phyloP scores from a whole-genome alignment of 148 eudicot genomes.

The Hydrangea macrophylla region DNA sequence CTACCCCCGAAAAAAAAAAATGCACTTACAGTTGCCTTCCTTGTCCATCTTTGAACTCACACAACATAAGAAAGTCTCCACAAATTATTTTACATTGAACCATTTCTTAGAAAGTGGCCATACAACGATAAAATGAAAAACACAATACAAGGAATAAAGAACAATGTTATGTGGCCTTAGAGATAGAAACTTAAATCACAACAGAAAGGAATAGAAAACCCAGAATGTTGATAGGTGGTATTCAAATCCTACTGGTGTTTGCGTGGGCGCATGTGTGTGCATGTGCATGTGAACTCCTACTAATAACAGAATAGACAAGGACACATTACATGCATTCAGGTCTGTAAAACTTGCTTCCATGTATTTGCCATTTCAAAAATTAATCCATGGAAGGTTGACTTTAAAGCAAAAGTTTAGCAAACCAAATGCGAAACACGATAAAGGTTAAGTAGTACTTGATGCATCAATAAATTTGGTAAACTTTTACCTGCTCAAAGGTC shows the following conservation, averaged over 20 bases:
- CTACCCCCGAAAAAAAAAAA: too few species aligned
- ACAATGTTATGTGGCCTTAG: too few species aligned
- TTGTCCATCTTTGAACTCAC: slow-evolving; percentile 19
- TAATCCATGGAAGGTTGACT: neutral
- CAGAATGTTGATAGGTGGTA: neutral
- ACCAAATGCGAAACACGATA: neutral
- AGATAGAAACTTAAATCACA: too few species aligned
- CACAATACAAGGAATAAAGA: too few species aligned
- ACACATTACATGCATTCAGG: too few species aligned
- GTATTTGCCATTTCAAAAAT: neutral
- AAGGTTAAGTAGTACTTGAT: neutral
- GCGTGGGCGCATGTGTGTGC: too few species aligned
- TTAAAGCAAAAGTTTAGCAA: neutral
- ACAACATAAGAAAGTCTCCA: neutral
- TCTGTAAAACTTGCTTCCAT: neutral
- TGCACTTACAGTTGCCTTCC: neutral
- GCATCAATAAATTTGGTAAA: slow-evolving; percentile 2
- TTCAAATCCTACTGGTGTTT: neutral
- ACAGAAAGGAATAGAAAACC: slow-evolving; percentile 7
- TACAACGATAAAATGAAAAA: neutral
- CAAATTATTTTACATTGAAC: too few species aligned
- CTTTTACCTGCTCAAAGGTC: slow-evolving; percentile 90
- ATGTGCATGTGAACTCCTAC: too few species aligned
- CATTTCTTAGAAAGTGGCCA: neutral
- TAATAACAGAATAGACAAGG: too few species aligned